Evolutionary conservation across 805 yeast genomes (phyloP).

Genomic region (Suhomyces prunicola): DNA sequence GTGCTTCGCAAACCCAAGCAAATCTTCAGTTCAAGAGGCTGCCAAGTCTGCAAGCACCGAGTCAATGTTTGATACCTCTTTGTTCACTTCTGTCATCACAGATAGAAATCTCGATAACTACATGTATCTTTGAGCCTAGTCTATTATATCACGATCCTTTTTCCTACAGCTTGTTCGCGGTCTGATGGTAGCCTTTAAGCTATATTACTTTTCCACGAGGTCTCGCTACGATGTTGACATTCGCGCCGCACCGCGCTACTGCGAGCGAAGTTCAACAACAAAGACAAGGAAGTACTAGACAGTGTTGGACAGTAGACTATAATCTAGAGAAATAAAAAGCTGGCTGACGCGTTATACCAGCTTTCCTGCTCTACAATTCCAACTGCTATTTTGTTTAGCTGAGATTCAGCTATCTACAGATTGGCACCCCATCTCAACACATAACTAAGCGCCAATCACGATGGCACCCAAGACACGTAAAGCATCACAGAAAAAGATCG

Average conservation of each 20-base stretch:
- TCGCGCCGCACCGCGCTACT: neutral
- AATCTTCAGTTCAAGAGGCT: neutral
- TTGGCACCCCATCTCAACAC: neutral
- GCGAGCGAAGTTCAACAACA: neutral
- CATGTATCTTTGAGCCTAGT: neutral
- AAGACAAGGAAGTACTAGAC: neutral
- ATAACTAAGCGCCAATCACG: neutral
- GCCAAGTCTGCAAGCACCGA: neutral
- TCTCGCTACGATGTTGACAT: neutral
- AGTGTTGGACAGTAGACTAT: neutral
- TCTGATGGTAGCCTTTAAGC: neutral
- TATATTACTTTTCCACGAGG: neutral
- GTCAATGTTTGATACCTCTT: neutral
- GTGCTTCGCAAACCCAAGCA: neutral
- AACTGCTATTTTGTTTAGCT: neutral
- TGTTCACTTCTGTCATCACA: neutral
- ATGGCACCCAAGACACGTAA: slow-evolving; percentile 9
- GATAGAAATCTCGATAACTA: neutral
- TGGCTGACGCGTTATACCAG: neutral
- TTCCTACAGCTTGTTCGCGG: neutral
- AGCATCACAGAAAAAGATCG: slow-evolving; percentile 5
- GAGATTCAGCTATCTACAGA: neutral
- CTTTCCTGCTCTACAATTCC: neutral
- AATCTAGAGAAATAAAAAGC: neutral
- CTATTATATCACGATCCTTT: neutral